Base-by-base conservation (phyloP, 495 filamentous ascomycete genomes). In the Annulohypoxylon bovei region DNA sequence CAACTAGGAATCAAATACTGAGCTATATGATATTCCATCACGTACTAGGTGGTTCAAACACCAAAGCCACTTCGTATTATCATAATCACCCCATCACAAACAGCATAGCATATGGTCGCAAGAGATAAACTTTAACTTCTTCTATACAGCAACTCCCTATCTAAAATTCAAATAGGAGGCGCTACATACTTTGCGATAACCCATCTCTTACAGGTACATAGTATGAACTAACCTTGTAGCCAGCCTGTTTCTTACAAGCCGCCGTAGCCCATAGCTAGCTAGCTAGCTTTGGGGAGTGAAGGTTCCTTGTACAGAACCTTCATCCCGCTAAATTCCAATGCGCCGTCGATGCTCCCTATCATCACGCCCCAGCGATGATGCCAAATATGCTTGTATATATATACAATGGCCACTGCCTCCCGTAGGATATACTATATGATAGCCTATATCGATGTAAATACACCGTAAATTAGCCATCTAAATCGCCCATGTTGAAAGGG, bases 271-370 rank as follows among this genome's bases (percentile, higher is more conserved):
- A 53, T 53, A 20, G 22, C 22, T 18, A 42, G 40, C 22, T 18
- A 42, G 40, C 22, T 40, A 50, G 35, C 47, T 42, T 39, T 20
- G 22, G 8, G 44, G n/a, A 39, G 14, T 25, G 9, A 49, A 62
- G 25, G 50, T 22, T 37, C 25, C 37, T 30, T 23, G 18, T 50
- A n/a, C 4, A 22, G 23, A n/a, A 28, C 35, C 27, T 44, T 46
- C 6, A n/a, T 33, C 53, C 60, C 22, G n/a, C 61, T 23, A 22
- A 58, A 42, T 46, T 25, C 35, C 52, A 64, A 59, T 64, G 46
- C 42, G 42, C 49, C 68, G 46, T 65, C 16, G 2, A 62, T 65
- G 60, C 46, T 70, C 30, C 30, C 28, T 56, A 37, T 47, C 56
- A 37, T 44, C 9, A 16, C 35, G 28, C 50, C 39, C 50, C 11